Evolutionary conservation across 176 grass and related monocot genomes (phyloP).

Genomic region (Urochloa ruziziensis): DNA sequence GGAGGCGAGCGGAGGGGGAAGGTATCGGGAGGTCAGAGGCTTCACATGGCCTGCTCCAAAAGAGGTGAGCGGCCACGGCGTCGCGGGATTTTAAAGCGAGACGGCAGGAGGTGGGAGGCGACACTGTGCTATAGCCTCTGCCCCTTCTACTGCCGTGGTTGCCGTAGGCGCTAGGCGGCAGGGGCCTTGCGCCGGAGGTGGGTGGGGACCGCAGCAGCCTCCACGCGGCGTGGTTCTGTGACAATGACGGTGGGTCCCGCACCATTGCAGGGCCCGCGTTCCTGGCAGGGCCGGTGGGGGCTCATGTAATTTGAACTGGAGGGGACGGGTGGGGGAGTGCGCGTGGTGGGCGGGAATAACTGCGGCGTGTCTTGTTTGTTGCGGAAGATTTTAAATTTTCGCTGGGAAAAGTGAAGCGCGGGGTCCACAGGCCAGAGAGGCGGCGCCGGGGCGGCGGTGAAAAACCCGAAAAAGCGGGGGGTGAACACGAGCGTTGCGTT

Average conservation of each 20-base stretch:
- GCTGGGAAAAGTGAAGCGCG: background rate
- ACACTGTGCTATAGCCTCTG: constrained; percentile 8
- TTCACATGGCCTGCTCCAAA: constrained; percentile 80
- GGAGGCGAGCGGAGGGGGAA: constrained; percentile 22
- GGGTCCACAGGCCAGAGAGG: background rate
- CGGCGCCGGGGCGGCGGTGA: background rate
- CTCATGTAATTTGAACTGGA: constrained; percentile 42
- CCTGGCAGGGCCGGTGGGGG: background rate
- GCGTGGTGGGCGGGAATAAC: constrained; percentile 65
- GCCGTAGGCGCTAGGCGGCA: background rate
- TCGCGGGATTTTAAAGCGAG: constrained; percentile 64
- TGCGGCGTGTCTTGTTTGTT: constrained; percentile 34
- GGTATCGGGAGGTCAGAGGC: constrained; percentile 64
- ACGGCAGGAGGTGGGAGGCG: background rate
- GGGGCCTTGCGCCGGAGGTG: background rate
- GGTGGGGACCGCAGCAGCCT: background rate
- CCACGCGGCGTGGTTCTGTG: background rate
- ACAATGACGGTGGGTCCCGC: background rate
- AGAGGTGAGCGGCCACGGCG: constrained; percentile 51
- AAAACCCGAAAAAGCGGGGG: constrained; percentile 15
- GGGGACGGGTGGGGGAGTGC: background rate
- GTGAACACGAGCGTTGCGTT: constrained; percentile 11
- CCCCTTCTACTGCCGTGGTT: background rate
- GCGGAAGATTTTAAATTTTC: background rate
- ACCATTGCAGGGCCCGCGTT: background rate